Evolutionary conservation across 2,329 filamentous ascomycete genomes (phyloP).

Genomic region (Lasiodiplodia citricola): DNA sequence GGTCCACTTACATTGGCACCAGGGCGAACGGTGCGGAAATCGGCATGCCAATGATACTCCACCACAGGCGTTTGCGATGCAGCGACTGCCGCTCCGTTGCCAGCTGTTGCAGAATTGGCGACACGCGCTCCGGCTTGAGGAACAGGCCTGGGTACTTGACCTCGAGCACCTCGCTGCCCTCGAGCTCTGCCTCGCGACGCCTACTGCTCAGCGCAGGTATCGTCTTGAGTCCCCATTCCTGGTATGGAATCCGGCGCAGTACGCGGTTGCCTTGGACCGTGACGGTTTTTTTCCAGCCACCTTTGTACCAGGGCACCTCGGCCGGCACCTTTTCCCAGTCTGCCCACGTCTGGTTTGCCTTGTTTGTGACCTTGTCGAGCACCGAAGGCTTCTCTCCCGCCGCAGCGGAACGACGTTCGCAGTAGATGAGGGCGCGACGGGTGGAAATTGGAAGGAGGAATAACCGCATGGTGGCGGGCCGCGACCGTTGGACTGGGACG

Average conservation of each 20-base stretch:
- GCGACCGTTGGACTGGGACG: slow-evolving; percentile 7
- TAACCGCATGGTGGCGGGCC: slow-evolving; percentile 71
- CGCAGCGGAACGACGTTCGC: slow-evolving; percentile 68
- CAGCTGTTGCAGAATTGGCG: slow-evolving; percentile 69
- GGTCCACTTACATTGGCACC: slow-evolving; percentile 75
- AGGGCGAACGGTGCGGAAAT: slow-evolving; percentile 81
- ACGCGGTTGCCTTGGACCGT: slow-evolving; percentile 86
- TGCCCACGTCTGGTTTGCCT: slow-evolving; percentile 79
- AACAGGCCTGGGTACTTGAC: slow-evolving; percentile 77
- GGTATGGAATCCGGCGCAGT: slow-evolving; percentile 86
- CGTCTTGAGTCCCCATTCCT: slow-evolving; percentile 98
- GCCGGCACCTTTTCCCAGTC: slow-evolving; percentile 72
- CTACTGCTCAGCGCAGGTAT: slow-evolving; percentile 79
- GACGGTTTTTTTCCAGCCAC: slow-evolving; percentile 85
- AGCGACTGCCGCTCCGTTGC: slow-evolving; percentile 80
- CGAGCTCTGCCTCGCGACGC: slow-evolving; percentile 66
- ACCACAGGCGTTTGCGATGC: slow-evolving; percentile 77
- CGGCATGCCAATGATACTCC: slow-evolving; percentile 83
- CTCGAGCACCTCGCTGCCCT: slow-evolving; percentile 69
- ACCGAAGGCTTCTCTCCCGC: slow-evolving; percentile 61
- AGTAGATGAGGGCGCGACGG: slow-evolving; percentile 88
- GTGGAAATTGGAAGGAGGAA: slow-evolving; percentile 94
- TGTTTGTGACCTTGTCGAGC: slow-evolving; percentile 72
- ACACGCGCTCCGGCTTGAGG: slow-evolving; percentile 68
- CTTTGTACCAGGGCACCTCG: slow-evolving; percentile 56